Percentiles rank a stretch among this genome's conserved stretches.
These are phyloP conservation scores for Paramecium pentaurelia DNA, from an alignment of 73 alveolate species.

Conservation along the genomic window DNA sequence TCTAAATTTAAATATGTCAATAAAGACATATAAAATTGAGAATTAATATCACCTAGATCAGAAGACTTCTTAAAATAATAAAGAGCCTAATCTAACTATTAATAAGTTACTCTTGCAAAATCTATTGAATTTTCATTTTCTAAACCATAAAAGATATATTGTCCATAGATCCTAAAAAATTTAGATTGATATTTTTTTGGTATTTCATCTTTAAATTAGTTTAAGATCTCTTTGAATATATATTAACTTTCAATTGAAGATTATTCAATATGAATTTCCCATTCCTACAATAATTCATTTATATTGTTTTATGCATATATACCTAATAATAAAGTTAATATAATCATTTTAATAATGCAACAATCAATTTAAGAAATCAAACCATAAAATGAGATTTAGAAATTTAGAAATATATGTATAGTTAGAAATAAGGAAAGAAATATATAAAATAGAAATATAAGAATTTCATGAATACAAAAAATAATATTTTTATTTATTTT, in stretches of 20 bases:
- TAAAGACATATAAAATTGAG: not conserved
- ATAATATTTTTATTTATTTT: conserved; percentile 46
- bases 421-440: conserved; percentile 7
- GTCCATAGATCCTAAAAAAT: not conserved
- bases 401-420: not conserved
- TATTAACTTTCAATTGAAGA: not conserved
- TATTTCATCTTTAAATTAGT: not conserved
- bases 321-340: not conserved
- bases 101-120: not conserved
- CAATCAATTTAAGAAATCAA: too few relatives aligned
- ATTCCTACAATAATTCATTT: not conserved
- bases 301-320: not conserved
- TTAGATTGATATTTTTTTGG: not conserved
- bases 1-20: not conserved
- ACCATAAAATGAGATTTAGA: conserved; percentile 14
- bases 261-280: not conserved
- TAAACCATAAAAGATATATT: not conserved
- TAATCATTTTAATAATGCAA: not conserved
- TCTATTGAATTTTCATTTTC: not conserved
- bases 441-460: not conserved
- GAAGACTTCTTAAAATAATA: not conserved
- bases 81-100: not conserved
- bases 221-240: not conserved
- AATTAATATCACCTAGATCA: not conserved
- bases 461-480: conserved; percentile 7